Evolutionary conservation across 345 rosid genomes (phyloP), one percentile per base, ranked within the genome.

Genomic region (Cardiospermum halicacabum): DNA sequence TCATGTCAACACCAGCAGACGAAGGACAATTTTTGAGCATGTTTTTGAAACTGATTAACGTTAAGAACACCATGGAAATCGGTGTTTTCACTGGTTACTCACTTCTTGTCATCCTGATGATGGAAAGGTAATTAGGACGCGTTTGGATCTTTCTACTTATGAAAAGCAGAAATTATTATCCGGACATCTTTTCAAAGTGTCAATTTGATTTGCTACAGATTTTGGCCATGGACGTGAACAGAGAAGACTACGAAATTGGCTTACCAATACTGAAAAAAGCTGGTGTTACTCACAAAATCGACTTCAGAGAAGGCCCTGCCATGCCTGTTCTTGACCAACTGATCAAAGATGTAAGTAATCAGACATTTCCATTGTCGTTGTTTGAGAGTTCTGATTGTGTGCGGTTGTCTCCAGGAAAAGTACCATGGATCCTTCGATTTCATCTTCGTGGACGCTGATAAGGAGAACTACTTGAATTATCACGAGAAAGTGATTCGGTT

Each of bases 61-160:
- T 98, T 51, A 91, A 95, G 83, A 91, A 91, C 88, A 95, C 98
- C 32, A 95, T 95, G 98, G 99, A 95, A 80, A 91, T 95, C 21
- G 99, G 99, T 16, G 98, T 95, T 47, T 95, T 85, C 88, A 95
- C 99, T 24, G 99, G 99, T 31, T 91, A 91, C 79, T 95, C 99
- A 70, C 96, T 95, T 40, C 65, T 95, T 25, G 94, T 98, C 67
- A 95, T 56, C 99, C 99, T 1, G 88, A 89, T 1, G 93, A 87
- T 55, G 97, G 99, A 58, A 86, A 86, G 90, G 99, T 86, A 22
- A 8, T 13, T 16, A 24, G n/a, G n/a, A n/a, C n/a, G n/a, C n/a
- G n/a, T n/a, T n/a, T n/a, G n/a, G n/a, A n/a, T n/a, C n/a, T n/a
- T n/a, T n/a, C n/a, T n/a, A n/a, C n/a, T n/a, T n/a, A n/a, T n/a